A percentile compares a stretch with the other conserved stretches of the same genome.
Conservation (phyloP, 2,329 filamentous ascomycete genomes). For the Penicillium sp. region DNA sequence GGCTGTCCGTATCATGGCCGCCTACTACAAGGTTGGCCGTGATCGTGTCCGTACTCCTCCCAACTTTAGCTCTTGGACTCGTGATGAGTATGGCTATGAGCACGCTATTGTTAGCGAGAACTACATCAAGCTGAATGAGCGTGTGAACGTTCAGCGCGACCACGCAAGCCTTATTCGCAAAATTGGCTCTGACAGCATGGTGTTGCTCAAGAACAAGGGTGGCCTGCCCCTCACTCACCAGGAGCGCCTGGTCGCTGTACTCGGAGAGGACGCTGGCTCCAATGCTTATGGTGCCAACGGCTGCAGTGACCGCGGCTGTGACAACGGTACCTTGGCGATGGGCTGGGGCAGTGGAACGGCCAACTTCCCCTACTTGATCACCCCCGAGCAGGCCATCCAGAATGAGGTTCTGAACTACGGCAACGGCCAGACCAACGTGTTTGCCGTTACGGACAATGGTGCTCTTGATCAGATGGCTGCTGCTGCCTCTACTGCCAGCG, state of each 20-base stretch:
- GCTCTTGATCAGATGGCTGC: conserved; percentile 54
- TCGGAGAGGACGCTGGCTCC: conserved; percentile 81
- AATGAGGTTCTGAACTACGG: conserved; percentile 57
- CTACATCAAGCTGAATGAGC: conserved; percentile 69
- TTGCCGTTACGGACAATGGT: conserved; percentile 60
- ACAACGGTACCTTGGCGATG: conserved; percentile 63
- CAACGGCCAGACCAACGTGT: conserved; percentile 65
- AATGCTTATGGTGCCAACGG: conserved; percentile 77
- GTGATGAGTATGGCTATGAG: conserved; percentile 70
- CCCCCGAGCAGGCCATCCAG: conserved; percentile 64
- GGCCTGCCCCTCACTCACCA: conserved; percentile 72
- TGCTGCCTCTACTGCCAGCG: conserved; percentile 54
- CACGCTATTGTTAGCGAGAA: conserved; percentile 65
- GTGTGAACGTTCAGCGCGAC: conserved; percentile 78
- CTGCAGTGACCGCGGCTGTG: conserved; percentile 68
- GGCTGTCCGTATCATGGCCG: conserved; percentile 75
- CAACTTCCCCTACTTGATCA: conserved; percentile 65
- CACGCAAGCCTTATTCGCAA: conserved; percentile 74
- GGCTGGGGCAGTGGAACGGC: conserved; percentile 63
- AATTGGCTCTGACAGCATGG: conserved; percentile 75
- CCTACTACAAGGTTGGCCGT: conserved; percentile 65
- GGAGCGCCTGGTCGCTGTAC: conserved; percentile 72
- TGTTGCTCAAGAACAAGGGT: conserved; percentile 83
- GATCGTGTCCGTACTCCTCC: conserved; percentile 56
- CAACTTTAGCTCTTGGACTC: conserved; percentile 89